Conservation (phyloP, 2,329 filamentous ascomycete genomes). For the Ophiostoma himal-ulmi region DNA sequence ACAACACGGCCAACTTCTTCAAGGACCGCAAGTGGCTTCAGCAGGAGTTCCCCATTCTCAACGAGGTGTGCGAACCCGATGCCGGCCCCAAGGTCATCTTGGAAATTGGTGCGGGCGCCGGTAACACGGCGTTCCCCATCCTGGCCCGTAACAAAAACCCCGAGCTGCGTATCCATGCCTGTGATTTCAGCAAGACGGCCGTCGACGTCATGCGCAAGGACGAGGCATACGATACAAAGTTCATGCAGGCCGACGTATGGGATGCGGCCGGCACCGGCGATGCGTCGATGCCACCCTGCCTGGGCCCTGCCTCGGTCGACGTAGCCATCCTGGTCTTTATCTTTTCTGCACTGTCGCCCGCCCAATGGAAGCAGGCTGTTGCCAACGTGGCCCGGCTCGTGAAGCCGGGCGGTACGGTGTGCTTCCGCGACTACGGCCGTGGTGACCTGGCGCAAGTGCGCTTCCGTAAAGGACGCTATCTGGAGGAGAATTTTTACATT, state of each 20-base stretch:
- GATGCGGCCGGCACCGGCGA: constrained; percentile 59
- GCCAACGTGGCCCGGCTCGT: constrained; percentile 74
- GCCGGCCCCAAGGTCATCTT: constrained; percentile 67
- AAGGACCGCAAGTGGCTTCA: constrained; percentile 96
- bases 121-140: constrained; percentile 93
- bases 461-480: constrained; percentile 90
- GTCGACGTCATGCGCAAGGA: constrained; percentile 85
- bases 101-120: constrained; percentile 90
- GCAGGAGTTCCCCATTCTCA: constrained; percentile 91
- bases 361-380: constrained; percentile 78
- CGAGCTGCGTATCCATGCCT: constrained; percentile 78
- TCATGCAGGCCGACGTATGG: constrained; percentile 90
- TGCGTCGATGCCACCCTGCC: constrained; percentile 65
- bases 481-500: constrained; percentile 97
- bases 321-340: constrained; percentile 95
- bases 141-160: constrained; percentile 78
- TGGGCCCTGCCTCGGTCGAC: constrained; percentile 76
- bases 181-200: constrained; percentile 92
- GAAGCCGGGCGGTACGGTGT: constrained; percentile 86
- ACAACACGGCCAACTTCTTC: constrained; percentile 96
- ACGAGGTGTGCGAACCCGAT: constrained; percentile 63
- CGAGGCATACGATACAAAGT: constrained; percentile 60
- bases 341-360: constrained; percentile 82
- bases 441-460: constrained; percentile 94
- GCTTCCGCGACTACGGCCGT: constrained; percentile 94